Evolutionary conservation across 192 early-diverging fungal species (phyloP).

Genomic region (Chytriomyces hyalinus): DNA sequence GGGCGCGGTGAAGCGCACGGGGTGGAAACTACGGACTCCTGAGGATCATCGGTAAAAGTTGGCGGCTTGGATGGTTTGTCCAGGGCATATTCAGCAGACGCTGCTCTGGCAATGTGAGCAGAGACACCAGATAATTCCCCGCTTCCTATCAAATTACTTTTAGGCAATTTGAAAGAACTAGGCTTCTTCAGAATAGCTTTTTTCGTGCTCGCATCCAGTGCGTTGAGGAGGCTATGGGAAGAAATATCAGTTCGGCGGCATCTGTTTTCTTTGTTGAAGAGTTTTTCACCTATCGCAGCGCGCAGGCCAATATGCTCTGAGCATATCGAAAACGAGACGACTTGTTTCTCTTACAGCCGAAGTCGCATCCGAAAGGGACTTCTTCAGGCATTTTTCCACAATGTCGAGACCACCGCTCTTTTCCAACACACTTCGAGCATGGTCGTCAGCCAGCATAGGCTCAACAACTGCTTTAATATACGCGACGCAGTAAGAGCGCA

Average conservation of each 20-base stretch:
- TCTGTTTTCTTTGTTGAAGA: not conserved
- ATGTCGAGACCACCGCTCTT: constrained; percentile 34
- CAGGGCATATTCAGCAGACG: not conserved
- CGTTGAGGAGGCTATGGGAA: not conserved
- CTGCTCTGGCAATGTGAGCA: not conserved
- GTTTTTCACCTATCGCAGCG: not conserved
- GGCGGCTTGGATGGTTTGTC: not conserved
- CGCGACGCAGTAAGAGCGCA: constrained; percentile 22
- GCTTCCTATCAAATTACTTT: no score
- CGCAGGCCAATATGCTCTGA: constrained; percentile 21
- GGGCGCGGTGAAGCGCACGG: not conserved
- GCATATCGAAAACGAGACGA: constrained; percentile 31
- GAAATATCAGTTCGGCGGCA: not conserved
- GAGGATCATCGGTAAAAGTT: not conserved
- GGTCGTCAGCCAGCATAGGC: constrained; percentile 10
- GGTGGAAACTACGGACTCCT: not conserved
- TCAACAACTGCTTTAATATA: constrained; percentile 30
- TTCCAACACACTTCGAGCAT: constrained; percentile 1
- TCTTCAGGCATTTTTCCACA: constrained; percentile 41
- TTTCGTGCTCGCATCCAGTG: constrained; percentile 3
- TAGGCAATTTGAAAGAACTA: not conserved
- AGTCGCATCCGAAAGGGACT: constrained; percentile 45
- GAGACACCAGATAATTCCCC: no score
- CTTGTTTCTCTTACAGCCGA: constrained; percentile 41
- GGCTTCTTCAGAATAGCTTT: constrained; percentile 21